Percentiles rank a stretch among this genome's conserved stretches.
Evolutionary conservation across 2,329 filamentous ascomycete species (phyloP).

Genomic region (Trichoderma harzianum): DNA sequence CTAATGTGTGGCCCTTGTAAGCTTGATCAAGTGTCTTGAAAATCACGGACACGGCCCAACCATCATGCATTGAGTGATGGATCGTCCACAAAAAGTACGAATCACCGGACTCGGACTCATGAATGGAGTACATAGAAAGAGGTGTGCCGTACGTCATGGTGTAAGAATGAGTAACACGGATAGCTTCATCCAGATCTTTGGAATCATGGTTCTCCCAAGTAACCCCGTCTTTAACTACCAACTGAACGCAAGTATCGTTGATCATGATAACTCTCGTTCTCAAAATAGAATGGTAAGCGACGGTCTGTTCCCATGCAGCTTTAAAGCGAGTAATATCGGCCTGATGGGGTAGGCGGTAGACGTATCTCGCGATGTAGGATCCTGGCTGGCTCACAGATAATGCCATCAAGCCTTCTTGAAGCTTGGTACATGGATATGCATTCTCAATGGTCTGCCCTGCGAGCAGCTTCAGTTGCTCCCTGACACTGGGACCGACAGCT

Average conservation of each 20-base stretch:
- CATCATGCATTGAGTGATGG: slow-evolving; percentile 27
- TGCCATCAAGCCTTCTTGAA: slow-evolving; percentile 40
- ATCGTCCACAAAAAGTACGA: slow-evolving; percentile 23
- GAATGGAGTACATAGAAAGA: slow-evolving; percentile 7
- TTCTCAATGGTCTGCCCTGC: slow-evolving; percentile 26
- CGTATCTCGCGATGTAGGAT: slow-evolving; percentile 34
- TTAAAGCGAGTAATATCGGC: slow-evolving; percentile 28
- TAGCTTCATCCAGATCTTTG: background rate
- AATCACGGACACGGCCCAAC: slow-evolving; percentile 20
- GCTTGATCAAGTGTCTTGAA: slow-evolving; percentile 2
- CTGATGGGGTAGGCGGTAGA: slow-evolving; percentile 21
- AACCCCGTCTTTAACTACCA: slow-evolving; percentile 1
- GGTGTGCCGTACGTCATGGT: slow-evolving; percentile 9
- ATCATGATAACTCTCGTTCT: slow-evolving; percentile 19
- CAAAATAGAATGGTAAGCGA: background rate
- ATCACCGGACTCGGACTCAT: background rate
- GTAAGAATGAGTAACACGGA: background rate
- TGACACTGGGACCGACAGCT: background rate
- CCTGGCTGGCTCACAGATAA: slow-evolving; percentile 31
- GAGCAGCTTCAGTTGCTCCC: background rate
- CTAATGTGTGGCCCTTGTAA: slow-evolving; percentile 13
- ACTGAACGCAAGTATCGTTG: slow-evolving; percentile 13
- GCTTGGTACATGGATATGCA: slow-evolving; percentile 37
- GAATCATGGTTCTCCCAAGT: background rate
- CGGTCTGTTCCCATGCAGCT: slow-evolving; percentile 27